These are phyloP conservation scores for Zostera marina DNA, from an alignment of 116 monocot genomes.

Conservation along the genomic window DNA sequence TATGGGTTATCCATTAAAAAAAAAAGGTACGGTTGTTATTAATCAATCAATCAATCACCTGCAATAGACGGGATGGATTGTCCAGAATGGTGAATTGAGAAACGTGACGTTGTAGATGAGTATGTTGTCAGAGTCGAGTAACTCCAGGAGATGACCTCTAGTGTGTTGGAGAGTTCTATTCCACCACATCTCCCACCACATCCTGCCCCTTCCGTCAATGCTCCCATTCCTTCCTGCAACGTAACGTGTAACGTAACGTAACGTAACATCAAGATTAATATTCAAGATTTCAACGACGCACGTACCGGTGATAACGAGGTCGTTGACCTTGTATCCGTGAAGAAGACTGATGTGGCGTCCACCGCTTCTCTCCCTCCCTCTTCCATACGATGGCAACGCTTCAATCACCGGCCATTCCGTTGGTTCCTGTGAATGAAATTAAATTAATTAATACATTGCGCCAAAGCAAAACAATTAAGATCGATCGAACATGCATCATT, in stretches of 20 bases:
- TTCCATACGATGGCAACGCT: constrained; percentile 74
- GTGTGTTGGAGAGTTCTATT: constrained; percentile 68
- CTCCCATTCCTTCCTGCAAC: constrained; percentile 62
- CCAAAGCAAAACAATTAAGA: neutral
- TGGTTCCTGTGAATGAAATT: constrained; percentile 29
- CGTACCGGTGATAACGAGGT: constrained; percentile 66
- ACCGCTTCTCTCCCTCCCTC: constrained; percentile 70
- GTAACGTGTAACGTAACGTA: no score
- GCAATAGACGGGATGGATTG: constrained; percentile 78
- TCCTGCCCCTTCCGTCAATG: constrained; percentile 67
- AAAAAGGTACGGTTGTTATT: no score
- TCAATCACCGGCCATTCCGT: constrained; percentile 83
- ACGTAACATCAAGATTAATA: no score
- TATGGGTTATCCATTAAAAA: no score
- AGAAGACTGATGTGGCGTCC: constrained; percentile 79
- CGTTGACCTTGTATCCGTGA: constrained; percentile 54
- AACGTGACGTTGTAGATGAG: constrained; percentile 60
- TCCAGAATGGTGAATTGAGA: constrained; percentile 82
- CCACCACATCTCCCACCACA: constrained; percentile 89
- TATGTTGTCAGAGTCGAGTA: constrained; percentile 49
- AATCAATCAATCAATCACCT: no score
- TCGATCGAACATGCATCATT: neutral
- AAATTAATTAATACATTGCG: neutral
- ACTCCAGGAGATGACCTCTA: constrained; percentile 64
- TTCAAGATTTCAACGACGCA: neutral